A percentile compares a stretch with the other conserved stretches of the same genome.
Conservation (phyloP, 768 basidiomycete species). For the Mycena sanguinolenta region DNA sequence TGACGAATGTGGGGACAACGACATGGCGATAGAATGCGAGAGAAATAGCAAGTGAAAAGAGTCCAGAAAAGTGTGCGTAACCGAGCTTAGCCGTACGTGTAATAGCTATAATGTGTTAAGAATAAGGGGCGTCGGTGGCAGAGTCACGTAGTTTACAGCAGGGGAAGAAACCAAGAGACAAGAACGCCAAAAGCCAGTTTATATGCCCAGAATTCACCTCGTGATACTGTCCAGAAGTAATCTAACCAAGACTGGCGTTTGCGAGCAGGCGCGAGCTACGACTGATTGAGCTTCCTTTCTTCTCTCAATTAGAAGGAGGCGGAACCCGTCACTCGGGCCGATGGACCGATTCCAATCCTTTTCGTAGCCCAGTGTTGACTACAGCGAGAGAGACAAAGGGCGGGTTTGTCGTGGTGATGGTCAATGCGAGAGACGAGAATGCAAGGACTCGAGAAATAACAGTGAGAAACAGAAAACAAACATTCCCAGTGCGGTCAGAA, state of each 20-base stretch:
- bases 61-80: slow-evolving; percentile 22
- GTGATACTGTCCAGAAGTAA: slow-evolving; percentile 23
- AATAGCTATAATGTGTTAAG: slow-evolving; percentile 30
- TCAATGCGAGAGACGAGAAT: background rate
- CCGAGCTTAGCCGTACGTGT: slow-evolving; percentile 29
- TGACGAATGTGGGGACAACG: slow-evolving; percentile 20
- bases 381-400: background rate
- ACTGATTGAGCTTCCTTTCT: slow-evolving; percentile 16
- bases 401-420: background rate
- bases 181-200: slow-evolving; percentile 2
- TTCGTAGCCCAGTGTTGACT: background rate
- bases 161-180: slow-evolving; percentile 14
- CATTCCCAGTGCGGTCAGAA: background rate
- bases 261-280: slow-evolving; percentile 3
- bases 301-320: slow-evolving; percentile 16
- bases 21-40: slow-evolving; percentile 28
- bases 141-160: slow-evolving; percentile 28
- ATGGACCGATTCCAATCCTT: slow-evolving; percentile 19
- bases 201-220: slow-evolving; percentile 16
- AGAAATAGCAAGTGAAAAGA: slow-evolving; percentile 28
- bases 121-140: slow-evolving; percentile 28
- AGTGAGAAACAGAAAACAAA: background rate
- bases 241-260: slow-evolving; percentile 19
- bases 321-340: slow-evolving; percentile 17
- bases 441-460: slow-evolving; percentile 3